These are phyloP conservation scores for Sechiopsis laciniata DNA, from an alignment of 306 rosid genomes.

Conservation along the genomic window DNA sequence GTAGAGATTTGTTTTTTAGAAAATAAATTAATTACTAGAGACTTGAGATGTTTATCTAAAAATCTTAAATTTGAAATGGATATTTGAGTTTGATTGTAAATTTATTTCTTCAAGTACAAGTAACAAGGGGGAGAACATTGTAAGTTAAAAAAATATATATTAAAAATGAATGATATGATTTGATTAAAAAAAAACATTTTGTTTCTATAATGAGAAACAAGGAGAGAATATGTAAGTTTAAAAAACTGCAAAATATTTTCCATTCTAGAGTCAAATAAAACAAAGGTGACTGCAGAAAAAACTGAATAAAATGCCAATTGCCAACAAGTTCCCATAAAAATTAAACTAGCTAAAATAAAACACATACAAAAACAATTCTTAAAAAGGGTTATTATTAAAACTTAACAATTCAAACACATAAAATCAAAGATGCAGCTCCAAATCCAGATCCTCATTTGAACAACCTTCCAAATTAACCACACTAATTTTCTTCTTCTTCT, in stretches of 20 bases:
- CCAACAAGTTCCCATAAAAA: constrained; percentile 7
- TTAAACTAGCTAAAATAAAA: background rate
- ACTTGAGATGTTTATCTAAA: too few relatives aligned
- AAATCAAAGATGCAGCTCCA: constrained; percentile 74
- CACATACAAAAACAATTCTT: background rate
- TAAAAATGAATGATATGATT: too few relatives aligned
- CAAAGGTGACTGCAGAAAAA: constrained; percentile 2
- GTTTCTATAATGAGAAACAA: background rate
- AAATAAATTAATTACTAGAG: too few relatives aligned
- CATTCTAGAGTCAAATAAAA: constrained; percentile 14
- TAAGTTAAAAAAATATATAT: too few relatives aligned
- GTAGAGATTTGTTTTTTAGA: too few relatives aligned
- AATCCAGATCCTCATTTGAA: constrained; percentile 54
- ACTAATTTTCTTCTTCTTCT: background rate
- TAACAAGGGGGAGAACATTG: too few relatives aligned
- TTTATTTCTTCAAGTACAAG: too few relatives aligned
- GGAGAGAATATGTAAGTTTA: background rate
- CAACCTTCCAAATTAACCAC: constrained; percentile 32
- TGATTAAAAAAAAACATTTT: too few relatives aligned
- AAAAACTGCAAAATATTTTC: background rate
- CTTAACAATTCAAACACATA: too few relatives aligned
- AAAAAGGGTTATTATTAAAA: background rate
- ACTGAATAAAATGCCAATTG: background rate
- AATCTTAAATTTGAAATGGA: too few relatives aligned
- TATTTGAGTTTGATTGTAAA: too few relatives aligned